These are phyloP conservation scores for Larix kaempferi DNA, from an alignment of 75 land plant species.

Conservation along the genomic window DNA sequence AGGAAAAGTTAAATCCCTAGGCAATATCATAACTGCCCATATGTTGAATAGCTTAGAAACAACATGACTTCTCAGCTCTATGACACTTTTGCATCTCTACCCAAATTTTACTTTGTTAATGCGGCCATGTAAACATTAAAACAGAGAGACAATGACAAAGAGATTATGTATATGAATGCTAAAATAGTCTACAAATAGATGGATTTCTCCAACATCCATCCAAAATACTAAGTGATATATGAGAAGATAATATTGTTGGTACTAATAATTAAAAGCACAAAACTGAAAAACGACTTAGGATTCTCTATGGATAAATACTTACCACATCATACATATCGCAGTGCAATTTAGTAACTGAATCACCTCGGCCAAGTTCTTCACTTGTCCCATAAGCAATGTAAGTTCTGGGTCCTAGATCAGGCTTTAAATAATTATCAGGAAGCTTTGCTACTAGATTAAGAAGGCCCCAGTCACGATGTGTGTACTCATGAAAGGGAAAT, in stretches of 20 bases:
- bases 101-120: neutral
- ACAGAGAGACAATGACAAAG: neutral
- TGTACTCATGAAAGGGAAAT: conserved; percentile 79
- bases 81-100: neutral
- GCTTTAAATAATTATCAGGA: conserved; percentile 61
- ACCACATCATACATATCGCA: conserved; percentile 91
- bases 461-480: conserved; percentile 82
- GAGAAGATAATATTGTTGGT: neutral
- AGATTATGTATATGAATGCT: neutral
- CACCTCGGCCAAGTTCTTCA: conserved; percentile 65
- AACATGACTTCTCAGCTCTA: neutral
- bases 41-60: neutral
- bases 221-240: neutral
- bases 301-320: neutral
- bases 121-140: neutral
- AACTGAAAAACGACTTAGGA: too few relatives aligned
- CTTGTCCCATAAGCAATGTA: conserved; percentile 70
- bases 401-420: conserved; percentile 79
- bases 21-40: neutral
- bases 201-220: neutral
- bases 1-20: neutral
- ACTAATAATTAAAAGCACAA: neutral
- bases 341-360: conserved; percentile 82
- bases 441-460: conserved; percentile 84
- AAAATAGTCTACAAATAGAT: too few relatives aligned